Conservation (phyloP, 1,284 basidiomycete species). For the Cryptococcus sp. region DNA sequence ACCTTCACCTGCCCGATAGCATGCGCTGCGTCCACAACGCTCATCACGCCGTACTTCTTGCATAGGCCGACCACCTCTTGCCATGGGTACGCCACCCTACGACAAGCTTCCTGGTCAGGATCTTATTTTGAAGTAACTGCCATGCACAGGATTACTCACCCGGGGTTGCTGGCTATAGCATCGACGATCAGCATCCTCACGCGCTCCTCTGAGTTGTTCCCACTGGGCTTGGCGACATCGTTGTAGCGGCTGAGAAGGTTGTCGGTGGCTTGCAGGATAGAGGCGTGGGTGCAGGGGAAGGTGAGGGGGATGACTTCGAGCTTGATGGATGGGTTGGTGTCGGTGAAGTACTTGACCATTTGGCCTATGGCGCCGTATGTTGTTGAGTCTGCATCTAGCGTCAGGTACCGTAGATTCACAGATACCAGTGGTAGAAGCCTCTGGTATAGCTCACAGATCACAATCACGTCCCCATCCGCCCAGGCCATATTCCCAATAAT, state of each 20-base stretch:
- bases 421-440: no score
- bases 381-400: conserved; percentile 55
- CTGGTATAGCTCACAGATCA: conserved; percentile 50
- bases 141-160: conserved; percentile 24
- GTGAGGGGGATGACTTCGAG: conserved; percentile 56
- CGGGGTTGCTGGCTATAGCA: conserved; percentile 67
- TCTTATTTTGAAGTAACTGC: no score
- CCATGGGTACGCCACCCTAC: conserved; percentile 69
- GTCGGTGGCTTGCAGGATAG: conserved; percentile 60
- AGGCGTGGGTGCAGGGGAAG: conserved; percentile 64
- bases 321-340: conserved; percentile 58
- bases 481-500: conserved; percentile 62
- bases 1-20: conserved; percentile 62
- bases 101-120: not conserved
- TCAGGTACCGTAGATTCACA: not conserved
- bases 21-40: conserved; percentile 79
- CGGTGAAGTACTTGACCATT: conserved; percentile 61
- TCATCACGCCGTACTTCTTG: conserved; percentile 64
- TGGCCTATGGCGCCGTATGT: conserved; percentile 64
- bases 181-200: conserved; percentile 70
- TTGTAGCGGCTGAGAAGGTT: conserved; percentile 47
- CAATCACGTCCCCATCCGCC: conserved; percentile 56
- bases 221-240: conserved; percentile 16
- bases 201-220: conserved; percentile 27
- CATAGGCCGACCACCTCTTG: conserved; percentile 68